Evolutionary conservation across 139 green algal species (phyloP).

Genomic region (Chlamydomonas applanata): DNA sequence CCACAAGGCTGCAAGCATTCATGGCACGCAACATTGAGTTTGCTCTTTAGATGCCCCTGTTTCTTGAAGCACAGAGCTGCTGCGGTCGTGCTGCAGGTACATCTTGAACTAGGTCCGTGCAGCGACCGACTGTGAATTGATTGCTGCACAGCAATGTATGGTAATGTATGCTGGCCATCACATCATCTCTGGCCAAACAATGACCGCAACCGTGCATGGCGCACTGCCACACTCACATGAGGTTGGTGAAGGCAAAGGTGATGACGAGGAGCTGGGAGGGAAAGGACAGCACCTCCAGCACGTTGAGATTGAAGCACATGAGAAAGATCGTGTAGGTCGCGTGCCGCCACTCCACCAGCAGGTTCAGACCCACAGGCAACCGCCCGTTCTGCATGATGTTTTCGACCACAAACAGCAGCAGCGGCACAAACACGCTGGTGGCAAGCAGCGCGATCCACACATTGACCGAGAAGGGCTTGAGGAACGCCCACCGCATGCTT

Average conservation of each 20-base stretch:
- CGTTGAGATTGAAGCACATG: conserved; percentile 7
- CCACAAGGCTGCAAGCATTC: too few relatives aligned
- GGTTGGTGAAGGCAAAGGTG: conserved; percentile 12
- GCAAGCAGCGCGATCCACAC: not conserved
- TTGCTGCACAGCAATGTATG: too few relatives aligned
- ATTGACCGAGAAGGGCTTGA: not conserved
- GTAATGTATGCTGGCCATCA: too few relatives aligned
- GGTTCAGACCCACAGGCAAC: conserved; percentile 3
- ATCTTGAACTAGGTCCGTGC: too few relatives aligned
- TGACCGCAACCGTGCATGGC: too few relatives aligned
- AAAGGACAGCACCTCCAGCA: not conserved
- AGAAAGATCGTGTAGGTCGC: conserved; percentile 3
- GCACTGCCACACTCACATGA: too few relatives aligned
- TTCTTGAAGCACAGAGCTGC: too few relatives aligned
- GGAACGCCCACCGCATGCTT: not conserved
- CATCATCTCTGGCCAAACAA: too few relatives aligned
- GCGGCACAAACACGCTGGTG: not conserved
- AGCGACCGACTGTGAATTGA: too few relatives aligned
- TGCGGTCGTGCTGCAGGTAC: too few relatives aligned
- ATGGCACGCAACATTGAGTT: too few relatives aligned
- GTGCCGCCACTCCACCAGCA: conserved; percentile 3
- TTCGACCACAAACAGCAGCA: conserved; percentile 3
- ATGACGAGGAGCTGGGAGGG: conserved; percentile 9
- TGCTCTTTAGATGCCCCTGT: too few relatives aligned
- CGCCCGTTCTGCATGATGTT: conserved; percentile 11